Conservation (phyloP, 1,139 yeast species). For the Sugiyamaella paludigena region DNA sequence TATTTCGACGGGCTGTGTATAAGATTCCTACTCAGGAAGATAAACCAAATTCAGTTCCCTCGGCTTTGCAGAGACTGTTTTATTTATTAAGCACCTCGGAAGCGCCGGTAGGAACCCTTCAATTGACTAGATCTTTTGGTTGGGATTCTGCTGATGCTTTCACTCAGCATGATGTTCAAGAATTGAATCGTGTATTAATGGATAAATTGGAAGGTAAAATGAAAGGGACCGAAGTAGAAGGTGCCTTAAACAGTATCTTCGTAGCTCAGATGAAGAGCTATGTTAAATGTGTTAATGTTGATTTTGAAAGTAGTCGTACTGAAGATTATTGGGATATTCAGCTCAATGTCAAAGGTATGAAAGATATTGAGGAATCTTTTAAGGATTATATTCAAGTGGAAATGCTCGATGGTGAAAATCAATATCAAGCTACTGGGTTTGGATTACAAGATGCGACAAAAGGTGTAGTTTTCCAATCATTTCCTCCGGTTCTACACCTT, state of each 20-base stretch:
- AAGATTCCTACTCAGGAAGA: conserved; percentile 77
- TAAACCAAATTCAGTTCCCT: conserved; percentile 58
- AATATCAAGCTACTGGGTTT: conserved; percentile 86
- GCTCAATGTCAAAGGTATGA: conserved; percentile 83
- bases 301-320: conserved; percentile 84
- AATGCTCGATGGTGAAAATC: conserved; percentile 89
- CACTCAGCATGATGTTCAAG: conserved; percentile 98
- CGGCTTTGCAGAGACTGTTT: conserved; percentile 84
- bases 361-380: conserved; percentile 70
- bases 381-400: conserved; percentile 86
- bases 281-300: conserved; percentile 91
- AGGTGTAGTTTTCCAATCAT: conserved; percentile 87
- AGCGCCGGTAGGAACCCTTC: conserved; percentile 79
- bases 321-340: conserved; percentile 99
- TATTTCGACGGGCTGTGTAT: conserved; percentile 81
- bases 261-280: conserved; percentile 97
- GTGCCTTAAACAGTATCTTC: conserved; percentile 73
- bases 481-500: conserved; percentile 90
- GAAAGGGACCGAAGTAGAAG: conserved; percentile 87
- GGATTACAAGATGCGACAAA: conserved; percentile 96
- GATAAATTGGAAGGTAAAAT: conserved; percentile 87
- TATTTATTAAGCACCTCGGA: conserved; percentile 70
- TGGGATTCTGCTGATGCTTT: conserved; percentile 97
- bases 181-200: conserved; percentile 91
- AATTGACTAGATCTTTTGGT: conserved; percentile 88